Conservation (phyloP, 2,329 filamentous ascomycete genomes). For the Alternaria consortialis region DNA sequence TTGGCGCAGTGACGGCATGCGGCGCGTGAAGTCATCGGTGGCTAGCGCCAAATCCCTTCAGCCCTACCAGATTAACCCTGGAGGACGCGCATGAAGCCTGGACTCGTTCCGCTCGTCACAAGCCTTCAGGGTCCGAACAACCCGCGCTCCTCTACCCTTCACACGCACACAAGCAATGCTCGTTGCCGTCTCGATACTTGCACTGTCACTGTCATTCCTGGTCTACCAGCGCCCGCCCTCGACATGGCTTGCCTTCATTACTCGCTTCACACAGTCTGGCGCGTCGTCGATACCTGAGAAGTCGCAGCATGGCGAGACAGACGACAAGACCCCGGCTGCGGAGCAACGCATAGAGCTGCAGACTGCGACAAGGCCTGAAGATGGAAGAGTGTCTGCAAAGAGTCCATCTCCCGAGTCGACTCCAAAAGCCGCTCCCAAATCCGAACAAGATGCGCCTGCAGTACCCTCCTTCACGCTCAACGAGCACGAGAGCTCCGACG, state of each 20-base stretch:
- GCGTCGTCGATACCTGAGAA: constrained; percentile 23
- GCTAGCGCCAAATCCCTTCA: constrained; percentile 24
- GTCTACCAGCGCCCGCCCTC: constrained; percentile 49
- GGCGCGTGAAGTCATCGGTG: constrained; percentile 21
- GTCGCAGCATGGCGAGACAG: constrained; percentile 26
- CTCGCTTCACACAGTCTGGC: constrained; percentile 16
- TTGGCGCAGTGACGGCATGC: constrained; percentile 19
- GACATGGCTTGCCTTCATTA: constrained; percentile 43
- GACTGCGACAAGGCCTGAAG: constrained; percentile 13
- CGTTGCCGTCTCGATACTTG: constrained; percentile 49
- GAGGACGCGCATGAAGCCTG: constrained; percentile 9
- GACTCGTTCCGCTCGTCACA: constrained; percentile 15
- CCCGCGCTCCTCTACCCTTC: constrained; percentile 18
- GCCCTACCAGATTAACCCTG: constrained; percentile 24
- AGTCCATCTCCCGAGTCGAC: constrained; percentile 42
- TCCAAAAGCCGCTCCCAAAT: constrained; percentile 39
- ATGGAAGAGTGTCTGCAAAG: background rate
- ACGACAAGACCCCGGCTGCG: constrained; percentile 18
- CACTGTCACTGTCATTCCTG: constrained; percentile 49
- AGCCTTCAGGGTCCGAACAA: constrained; percentile 23
- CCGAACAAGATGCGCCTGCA: constrained; percentile 24
- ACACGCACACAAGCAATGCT: constrained; percentile 47
- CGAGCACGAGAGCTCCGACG: constrained; percentile 43
- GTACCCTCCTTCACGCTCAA: constrained; percentile 51
- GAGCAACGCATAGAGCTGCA: constrained; percentile 27